A percentile compares a stretch with the other conserved stretches of the same genome.
phyloP scores from a whole-genome alignment of 805 yeast species.

The Metschnikowia henanensis region DNA sequence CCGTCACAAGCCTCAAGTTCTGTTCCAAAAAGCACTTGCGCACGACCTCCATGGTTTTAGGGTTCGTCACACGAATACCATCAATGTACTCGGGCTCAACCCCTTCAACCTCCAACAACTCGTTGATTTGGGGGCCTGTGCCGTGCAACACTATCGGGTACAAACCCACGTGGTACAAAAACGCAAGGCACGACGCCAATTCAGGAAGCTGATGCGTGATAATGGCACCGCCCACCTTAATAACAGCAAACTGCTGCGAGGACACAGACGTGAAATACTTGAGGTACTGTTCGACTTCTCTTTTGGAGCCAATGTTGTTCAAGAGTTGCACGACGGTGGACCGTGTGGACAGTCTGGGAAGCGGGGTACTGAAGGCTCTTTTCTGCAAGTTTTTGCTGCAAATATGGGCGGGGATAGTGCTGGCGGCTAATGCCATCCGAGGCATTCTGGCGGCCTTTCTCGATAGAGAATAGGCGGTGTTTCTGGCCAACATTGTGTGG shows the following conservation, averaged over 20 bases:
- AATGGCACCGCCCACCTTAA: constrained; percentile 98
- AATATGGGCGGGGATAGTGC: not conserved
- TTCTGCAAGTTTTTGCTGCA: not conserved
- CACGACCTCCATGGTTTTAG: constrained; percentile 93
- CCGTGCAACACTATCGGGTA: constrained; percentile 98
- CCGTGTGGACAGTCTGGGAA: constrained; percentile 57
- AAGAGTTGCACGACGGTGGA: constrained; percentile 94
- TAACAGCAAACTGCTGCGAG: constrained; percentile 96
- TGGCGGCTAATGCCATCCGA: not conserved
- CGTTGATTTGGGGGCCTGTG: constrained; percentile 98
- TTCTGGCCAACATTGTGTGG: constrained; percentile 14
- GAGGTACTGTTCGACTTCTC: constrained; percentile 97
- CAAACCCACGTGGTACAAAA: constrained; percentile 94
- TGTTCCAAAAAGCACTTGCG: constrained; percentile 95
- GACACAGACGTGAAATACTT: constrained; percentile 95
- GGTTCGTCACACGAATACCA: constrained; percentile 95
- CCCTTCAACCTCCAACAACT: constrained; percentile 87
- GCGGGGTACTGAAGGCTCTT: constrained; percentile 9
- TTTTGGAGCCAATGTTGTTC: constrained; percentile 94
- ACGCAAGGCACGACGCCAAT: constrained; percentile 93
- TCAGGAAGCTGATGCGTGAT: constrained; percentile 93
- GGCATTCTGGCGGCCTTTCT: constrained; percentile 10
- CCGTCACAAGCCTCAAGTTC: constrained; percentile 91
- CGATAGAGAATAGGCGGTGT: constrained; percentile 10
- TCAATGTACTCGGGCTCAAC: constrained; percentile 95